Conservation (phyloP, 2,329 filamentous ascomycete species). For the Ophiostoma australiae region DNA sequence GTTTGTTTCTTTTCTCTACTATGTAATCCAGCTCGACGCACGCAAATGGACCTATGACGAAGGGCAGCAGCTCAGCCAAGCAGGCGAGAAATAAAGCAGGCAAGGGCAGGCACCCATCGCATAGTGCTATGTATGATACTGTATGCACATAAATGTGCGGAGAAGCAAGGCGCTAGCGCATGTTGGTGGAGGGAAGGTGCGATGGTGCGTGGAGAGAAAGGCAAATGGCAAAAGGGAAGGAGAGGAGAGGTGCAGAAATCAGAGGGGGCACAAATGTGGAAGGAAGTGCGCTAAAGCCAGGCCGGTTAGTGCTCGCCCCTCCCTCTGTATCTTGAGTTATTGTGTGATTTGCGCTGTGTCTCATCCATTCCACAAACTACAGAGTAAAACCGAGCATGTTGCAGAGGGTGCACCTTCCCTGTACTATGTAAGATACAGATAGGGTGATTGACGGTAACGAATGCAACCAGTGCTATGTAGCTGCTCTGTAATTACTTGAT, state of each 20-base stretch:
- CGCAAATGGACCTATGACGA: neutral
- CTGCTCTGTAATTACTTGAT: no score
- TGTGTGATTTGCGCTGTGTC: constrained; percentile 28
- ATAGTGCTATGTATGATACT: neutral
- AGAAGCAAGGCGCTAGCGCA: constrained; percentile 25
- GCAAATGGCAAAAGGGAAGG: neutral
- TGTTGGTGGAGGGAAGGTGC: constrained; percentile 12
- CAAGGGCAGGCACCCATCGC: constrained; percentile 17
- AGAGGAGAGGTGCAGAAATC: neutral
- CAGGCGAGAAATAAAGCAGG: neutral
- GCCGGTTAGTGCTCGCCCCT: constrained; percentile 18
- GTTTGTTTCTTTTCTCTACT: no score
- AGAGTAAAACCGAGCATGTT: constrained; percentile 13
- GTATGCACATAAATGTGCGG: constrained; percentile 18
- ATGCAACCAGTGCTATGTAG: neutral
- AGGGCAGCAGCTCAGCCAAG: constrained; percentile 5
- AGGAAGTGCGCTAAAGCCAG: neutral
- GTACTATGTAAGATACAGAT: neutral
- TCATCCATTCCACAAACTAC: constrained; percentile 26
- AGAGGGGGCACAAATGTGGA: no score
- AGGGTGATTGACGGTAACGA: neutral
- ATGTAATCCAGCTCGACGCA: neutral
- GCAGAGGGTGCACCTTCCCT: neutral
- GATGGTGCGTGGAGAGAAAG: neutral
- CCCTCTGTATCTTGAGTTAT: constrained; percentile 26